Evolutionary conservation across 75 land plant genomes (phyloP).

Genomic region (Cupressus sempervirens): DNA sequence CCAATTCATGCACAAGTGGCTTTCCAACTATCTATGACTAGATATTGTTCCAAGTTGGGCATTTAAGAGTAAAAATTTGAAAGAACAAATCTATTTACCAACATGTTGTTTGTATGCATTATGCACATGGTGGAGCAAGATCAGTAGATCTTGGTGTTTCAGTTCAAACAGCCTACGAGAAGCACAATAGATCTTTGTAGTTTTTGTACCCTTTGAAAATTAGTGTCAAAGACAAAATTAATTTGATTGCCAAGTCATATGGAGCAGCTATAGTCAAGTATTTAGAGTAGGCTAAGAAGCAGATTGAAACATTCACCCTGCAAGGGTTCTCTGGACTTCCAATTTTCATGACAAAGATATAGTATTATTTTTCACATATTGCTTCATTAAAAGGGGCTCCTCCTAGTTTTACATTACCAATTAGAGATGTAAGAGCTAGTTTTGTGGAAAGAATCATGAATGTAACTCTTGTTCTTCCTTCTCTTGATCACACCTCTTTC

Average conservation of each 20-base stretch:
- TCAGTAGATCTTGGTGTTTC: slow-evolving; percentile 93
- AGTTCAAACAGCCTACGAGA: slow-evolving; percentile 94
- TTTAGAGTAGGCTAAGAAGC: slow-evolving; percentile 92
- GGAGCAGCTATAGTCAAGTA: slow-evolving; percentile 92
- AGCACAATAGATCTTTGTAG: slow-evolving; percentile 47
- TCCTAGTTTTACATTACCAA: slow-evolving; percentile 71
- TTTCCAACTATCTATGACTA: too few species aligned
- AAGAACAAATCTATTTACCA: too few species aligned
- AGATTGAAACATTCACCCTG: slow-evolving; percentile 79
- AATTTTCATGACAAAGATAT: slow-evolving; percentile 95
- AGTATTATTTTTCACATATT: slow-evolving; percentile 86
- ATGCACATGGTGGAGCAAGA: slow-evolving; percentile 96
- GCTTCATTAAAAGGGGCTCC: slow-evolving; percentile 89
- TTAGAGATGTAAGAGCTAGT: slow-evolving; percentile 83
- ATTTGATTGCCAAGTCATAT: slow-evolving; percentile 85
- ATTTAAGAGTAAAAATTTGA: too few species aligned
- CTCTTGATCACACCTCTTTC: slow-evolving; percentile 82
- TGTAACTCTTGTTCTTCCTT: slow-evolving; percentile 83
- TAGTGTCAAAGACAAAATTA: slow-evolving; percentile 92
- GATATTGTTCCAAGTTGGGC: too few species aligned
- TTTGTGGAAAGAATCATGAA: slow-evolving; percentile 98
- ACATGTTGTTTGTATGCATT: slow-evolving; percentile 81
- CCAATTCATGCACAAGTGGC: too few species aligned
- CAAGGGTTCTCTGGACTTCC: slow-evolving; percentile 91
- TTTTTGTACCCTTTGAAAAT: slow-evolving; percentile 84